Percentiles rank a stretch among this genome's conserved stretches.
These are phyloP conservation scores for Raffaelea arxii DNA, from an alignment of 2,329 filamentous ascomycete species.

Conservation along the genomic window DNA sequence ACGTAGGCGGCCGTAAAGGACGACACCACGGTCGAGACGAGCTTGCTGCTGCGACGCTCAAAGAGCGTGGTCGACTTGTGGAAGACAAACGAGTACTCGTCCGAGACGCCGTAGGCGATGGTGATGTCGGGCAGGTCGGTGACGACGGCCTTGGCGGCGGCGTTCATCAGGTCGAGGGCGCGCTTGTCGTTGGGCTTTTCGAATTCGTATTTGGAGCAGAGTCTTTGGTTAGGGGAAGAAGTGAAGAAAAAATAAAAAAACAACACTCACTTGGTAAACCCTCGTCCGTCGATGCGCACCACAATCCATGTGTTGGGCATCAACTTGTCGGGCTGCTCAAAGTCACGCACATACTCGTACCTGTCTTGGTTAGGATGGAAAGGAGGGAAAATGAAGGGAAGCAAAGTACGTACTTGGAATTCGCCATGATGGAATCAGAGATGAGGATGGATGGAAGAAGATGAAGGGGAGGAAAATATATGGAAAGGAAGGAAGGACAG, in stretches of 20 bases:
- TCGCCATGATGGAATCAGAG: conserved; percentile 18
- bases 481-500: too few relatives aligned
- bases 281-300: conserved; percentile 83
- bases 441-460: too few relatives aligned
- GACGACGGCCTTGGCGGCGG: conserved; percentile 76
- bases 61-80: conserved; percentile 76
- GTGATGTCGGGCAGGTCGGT: conserved; percentile 74
- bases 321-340: conserved; percentile 73
- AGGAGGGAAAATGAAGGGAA: not conserved
- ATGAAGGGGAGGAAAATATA: too few relatives aligned
- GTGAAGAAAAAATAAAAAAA: not conserved
- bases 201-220: conserved; percentile 76
- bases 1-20: conserved; percentile 91
- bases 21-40: conserved; percentile 83
- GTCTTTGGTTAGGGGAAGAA: conserved; percentile 35
- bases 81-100: conserved; percentile 91
- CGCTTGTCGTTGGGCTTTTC: conserved; percentile 85
- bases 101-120: conserved; percentile 86
- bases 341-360: conserved; percentile 87
- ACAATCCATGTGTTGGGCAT: conserved; percentile 94
- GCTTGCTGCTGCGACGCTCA: conserved; percentile 78
- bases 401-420: conserved; percentile 18
- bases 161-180: conserved; percentile 90
- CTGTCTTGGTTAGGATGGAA: conserved; percentile 32
- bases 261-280: conserved; percentile 71